Percentiles rank a stretch among this genome's conserved stretches.
These are phyloP conservation scores for Mucor circinelloides DNA, from an alignment of 371 early-diverging fungal species.

Conservation along the genomic window DNA sequence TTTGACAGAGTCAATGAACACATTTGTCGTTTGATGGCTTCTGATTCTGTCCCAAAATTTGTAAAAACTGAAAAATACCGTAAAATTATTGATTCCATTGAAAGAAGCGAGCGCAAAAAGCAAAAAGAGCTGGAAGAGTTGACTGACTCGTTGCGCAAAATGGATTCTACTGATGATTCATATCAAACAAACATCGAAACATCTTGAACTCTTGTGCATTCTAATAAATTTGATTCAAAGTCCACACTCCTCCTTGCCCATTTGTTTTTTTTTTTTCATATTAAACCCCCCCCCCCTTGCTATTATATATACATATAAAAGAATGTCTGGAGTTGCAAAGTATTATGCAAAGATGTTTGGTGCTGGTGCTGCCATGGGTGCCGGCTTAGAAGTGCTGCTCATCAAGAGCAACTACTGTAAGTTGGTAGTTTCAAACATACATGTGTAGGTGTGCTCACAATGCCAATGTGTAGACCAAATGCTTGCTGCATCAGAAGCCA, in stretches of 20 bases:
- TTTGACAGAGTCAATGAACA: conserved; percentile 70
- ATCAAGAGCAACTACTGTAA: conserved; percentile 55
- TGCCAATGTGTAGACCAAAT: conserved; percentile 37
- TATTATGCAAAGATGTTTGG: conserved; percentile 51
- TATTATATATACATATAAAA: not conserved
- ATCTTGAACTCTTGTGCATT: not conserved
- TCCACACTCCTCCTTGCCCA: not conserved
- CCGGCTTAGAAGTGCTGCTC: conserved; percentile 42
- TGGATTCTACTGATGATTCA: not conserved
- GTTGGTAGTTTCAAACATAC: not conserved
- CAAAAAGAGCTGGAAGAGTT: conserved; percentile 17
- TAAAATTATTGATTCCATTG: conserved; percentile 27
- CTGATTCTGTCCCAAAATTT: conserved; percentile 82
- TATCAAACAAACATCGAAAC: not conserved
- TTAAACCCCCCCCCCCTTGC: conserved; percentile 6
- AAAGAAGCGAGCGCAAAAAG: conserved; percentile 25
- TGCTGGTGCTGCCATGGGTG: conserved; percentile 36
- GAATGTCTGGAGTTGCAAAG: conserved; percentile 20
- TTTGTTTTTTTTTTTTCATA: not conserved
- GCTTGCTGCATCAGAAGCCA: conserved; percentile 54
- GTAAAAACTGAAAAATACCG: conserved; percentile 68
- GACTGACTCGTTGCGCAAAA: conserved; percentile 7
- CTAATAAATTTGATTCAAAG: not conserved
- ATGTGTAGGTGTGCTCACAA: not conserved
- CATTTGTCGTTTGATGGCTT: conserved; percentile 76